Evolutionary conservation across 495 filamentous ascomycete species (phyloP), one percentile per base, ranked within the genome.

Genomic region (Acidomyces sp.): DNA sequence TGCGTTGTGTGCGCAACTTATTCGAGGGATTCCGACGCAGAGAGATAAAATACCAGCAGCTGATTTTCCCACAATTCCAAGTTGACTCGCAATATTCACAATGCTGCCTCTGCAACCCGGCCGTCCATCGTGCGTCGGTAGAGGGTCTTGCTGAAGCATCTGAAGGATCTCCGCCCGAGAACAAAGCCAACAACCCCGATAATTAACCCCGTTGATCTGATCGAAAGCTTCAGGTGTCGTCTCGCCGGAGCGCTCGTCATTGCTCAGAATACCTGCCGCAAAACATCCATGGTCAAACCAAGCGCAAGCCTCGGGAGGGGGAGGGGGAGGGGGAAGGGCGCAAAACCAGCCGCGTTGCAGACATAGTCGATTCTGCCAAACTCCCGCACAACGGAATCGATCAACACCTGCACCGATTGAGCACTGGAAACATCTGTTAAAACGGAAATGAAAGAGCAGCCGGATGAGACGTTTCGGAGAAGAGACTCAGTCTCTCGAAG

Each of bases 1-100:
- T 9, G 9, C n/a, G 13, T 13, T 29, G 26, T 9, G 9, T 9
- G 9, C n/a, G 26, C 26, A 29, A 29, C 26, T 29, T 13, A 29
- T 29, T 13, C 9, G 26, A 9, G 26, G 26, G 9, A n/a, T n/a
- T n/a, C n/a, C n/a, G n/a, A n/a, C n/a, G 13, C 32, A 9, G 9
- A 9, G 9, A 34, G 11, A 17, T 13, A 19, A 19, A 13, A 19
- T 40, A 50, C 47, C 19, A 34, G 69, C 65, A 43, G 54, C 56
- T 10, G 67, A 61, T 11, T 63, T 53, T 12, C 62, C 60, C 1
- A 74, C 69, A 37, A 72, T 51, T 0, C 69, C 70, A n/a, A 74
- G 45, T 41, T 71, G 68, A 42, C 65, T 69, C 6, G 70, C 68
- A 37, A 74, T 63, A 51, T 71, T 72, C 7, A 74, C 71, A 6